Evolutionary conservation across 352 stramenopile species (phyloP), one percentile per base, ranked within the genome.

Genomic region (Phytophthora colocasiae): DNA sequence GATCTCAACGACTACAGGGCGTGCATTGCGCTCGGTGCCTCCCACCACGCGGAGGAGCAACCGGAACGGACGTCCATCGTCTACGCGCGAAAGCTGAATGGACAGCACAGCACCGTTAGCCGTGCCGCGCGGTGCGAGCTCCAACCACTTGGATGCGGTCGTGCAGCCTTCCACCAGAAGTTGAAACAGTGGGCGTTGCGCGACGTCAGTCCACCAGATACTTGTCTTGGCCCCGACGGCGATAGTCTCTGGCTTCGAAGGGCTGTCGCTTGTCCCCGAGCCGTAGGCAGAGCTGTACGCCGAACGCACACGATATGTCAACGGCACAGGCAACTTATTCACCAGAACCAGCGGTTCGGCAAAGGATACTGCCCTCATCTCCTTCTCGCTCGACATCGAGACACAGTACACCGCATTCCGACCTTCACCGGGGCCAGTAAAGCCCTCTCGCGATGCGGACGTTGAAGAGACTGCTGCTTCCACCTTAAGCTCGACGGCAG

Each of bases 271-370:
- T 36, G 49, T 41, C 29, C 62, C 62, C 6, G 39, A 73, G n/a
- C 66, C 76, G 24, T 79, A 75, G 1, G 66, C 66, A 47, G 71
- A 76, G 51, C 71, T 73, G 43, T 62, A 73, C 0, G 80, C 60
- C 26, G 78, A 89, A 29, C 76, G 78, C 6, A 88, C 69, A 39
- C 78, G 72, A 39, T 79, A 95, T 22, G 71, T 73, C 12, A 95
- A 15, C n/a, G 75, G 65, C 10, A 93, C 79, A 3, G 87, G 85
- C 1, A 93, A 74, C 56, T 95, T 95, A 48, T 95, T 95, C 4
- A 93, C 69, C 5, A 95, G 47, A n/a, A 87, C 75, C 43, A 94
- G 79, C 7, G 87, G 85, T 48, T 95, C 84, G 3, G 73, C 78
- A 34, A 95, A 69, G 10, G 73, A 73, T 17, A 95, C 80, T 17